phyloP scores from a whole-genome alignment of 2,329 filamentous ascomycete genomes.

The Phyllosticta citribraziliensis region DNA sequence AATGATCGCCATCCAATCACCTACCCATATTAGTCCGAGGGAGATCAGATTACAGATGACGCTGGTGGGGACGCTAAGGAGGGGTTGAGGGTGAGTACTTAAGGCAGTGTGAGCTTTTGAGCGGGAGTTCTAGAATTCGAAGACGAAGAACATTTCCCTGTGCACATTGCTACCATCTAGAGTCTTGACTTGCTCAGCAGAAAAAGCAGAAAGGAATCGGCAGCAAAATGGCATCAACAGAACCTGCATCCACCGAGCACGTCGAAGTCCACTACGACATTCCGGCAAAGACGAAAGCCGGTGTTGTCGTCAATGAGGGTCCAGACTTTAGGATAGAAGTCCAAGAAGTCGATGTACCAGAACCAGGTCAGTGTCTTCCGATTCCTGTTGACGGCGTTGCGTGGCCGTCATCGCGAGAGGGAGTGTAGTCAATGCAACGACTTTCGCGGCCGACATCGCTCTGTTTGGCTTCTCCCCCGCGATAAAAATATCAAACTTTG shows the following conservation, averaged over 20 bases:
- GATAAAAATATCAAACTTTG: background rate
- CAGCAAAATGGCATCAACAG: background rate
- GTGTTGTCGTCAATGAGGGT: slow-evolving; percentile 44
- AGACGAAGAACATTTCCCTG: background rate
- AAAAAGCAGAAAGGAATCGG: background rate
- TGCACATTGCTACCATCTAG: background rate
- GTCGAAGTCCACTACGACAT: slow-evolving; percentile 25
- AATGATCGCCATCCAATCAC: background rate
- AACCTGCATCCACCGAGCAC: background rate
- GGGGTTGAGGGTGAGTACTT: background rate
- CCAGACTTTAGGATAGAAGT: slow-evolving; percentile 40
- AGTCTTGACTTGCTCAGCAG: background rate
- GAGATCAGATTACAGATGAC: background rate
- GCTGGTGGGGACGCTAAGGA: background rate
- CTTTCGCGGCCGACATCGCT: background rate
- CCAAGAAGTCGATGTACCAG: slow-evolving; percentile 37
- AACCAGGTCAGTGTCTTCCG: slow-evolving; percentile 29
- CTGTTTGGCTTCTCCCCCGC: background rate
- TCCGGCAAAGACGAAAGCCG: slow-evolving; percentile 41
- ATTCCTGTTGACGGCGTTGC: background rate
- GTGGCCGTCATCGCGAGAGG: background rate
- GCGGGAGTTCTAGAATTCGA: background rate
- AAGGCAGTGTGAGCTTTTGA: background rate
- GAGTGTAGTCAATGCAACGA: background rate
- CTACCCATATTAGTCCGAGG: background rate